Evolutionary conservation across 2,329 filamentous ascomycete species (phyloP).

Genomic region (Zymoseptoria passerinii): DNA sequence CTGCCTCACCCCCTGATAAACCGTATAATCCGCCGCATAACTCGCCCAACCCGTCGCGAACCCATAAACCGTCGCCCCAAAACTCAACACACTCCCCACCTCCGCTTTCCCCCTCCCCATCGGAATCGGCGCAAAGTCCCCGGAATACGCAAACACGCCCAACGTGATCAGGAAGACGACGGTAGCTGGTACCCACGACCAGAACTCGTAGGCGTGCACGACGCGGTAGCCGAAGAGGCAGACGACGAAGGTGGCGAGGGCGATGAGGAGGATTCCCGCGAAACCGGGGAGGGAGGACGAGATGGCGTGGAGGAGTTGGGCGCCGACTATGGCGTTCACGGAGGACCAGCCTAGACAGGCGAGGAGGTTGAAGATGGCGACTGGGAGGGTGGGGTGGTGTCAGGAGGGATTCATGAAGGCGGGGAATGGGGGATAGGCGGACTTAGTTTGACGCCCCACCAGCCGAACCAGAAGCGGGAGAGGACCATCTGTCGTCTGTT

Average conservation of each 20-base stretch:
- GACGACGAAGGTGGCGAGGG: constrained; percentile 57
- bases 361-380: constrained; percentile 62
- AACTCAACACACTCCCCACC: constrained; percentile 55
- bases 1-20: constrained; percentile 61
- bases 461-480: constrained; percentile 67
- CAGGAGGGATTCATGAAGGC: background rate
- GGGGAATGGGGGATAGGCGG: constrained; percentile 26
- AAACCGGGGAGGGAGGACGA: constrained; percentile 61
- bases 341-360: constrained; percentile 68
- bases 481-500: constrained; percentile 64
- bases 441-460: constrained; percentile 37
- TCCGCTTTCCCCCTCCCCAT: constrained; percentile 52
- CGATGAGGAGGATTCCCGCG: constrained; percentile 68
- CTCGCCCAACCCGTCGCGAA: constrained; percentile 67
- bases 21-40: constrained; percentile 70
- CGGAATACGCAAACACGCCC: constrained; percentile 59
- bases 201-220: constrained; percentile 70
- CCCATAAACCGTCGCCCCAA: constrained; percentile 58
- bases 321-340: constrained; percentile 72
- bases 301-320: constrained; percentile 67
- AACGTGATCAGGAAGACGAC: constrained; percentile 66
- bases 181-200: constrained; percentile 63
- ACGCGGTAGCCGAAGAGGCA: constrained; percentile 69
- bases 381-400: constrained; percentile 26
- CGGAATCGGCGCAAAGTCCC: constrained; percentile 55